A percentile compares a stretch with the other conserved stretches of the same genome.
Conservation (phyloP, 83 land plant species). For the Picea mariana region DNA sequence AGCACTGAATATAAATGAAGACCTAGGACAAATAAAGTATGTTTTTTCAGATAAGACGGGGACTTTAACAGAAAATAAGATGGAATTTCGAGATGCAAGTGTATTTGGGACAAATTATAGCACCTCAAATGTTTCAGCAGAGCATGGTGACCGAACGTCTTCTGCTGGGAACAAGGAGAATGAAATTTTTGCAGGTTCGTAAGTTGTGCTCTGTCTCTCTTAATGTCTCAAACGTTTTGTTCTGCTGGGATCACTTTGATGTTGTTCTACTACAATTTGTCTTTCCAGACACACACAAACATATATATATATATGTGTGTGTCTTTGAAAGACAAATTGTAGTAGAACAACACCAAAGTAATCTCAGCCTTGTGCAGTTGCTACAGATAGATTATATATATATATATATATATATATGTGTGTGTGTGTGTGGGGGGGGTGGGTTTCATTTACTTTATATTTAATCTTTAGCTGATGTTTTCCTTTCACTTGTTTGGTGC, state of each 20-base stretch:
- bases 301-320: neutral
- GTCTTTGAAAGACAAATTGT: too few relatives aligned
- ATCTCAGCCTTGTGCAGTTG: too few relatives aligned
- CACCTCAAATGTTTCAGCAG: slow-evolving; percentile 18
- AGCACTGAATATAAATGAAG: slow-evolving; percentile 97
- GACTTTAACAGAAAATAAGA: slow-evolving; percentile 96
- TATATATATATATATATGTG: too few relatives aligned
- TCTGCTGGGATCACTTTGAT: neutral
- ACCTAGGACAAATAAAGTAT: slow-evolving; percentile 92
- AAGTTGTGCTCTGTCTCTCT: neutral
- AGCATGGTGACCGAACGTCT: slow-evolving; percentile 25
- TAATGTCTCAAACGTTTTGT: neutral
- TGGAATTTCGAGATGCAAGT: slow-evolving; percentile 95
- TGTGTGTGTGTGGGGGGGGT: neutral
- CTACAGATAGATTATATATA: too few relatives aligned
- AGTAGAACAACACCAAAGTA: too few relatives aligned
- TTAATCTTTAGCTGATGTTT: slow-evolving; percentile 8
- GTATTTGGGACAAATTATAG: slow-evolving; percentile 79
- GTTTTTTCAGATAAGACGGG: slow-evolving; percentile 98
- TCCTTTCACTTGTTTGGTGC: neutral
- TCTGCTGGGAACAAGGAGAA: slow-evolving; percentile 32
- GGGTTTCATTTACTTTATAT: neutral
- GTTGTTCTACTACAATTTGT: too few relatives aligned
- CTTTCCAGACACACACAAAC: neutral
- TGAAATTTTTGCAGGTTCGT: neutral